A percentile compares a stretch with the other conserved stretches of the same genome.
Evolutionary conservation across 495 filamentous ascomycete genomes (phyloP).

Genomic region (Aspergillus taichungensis): DNA sequence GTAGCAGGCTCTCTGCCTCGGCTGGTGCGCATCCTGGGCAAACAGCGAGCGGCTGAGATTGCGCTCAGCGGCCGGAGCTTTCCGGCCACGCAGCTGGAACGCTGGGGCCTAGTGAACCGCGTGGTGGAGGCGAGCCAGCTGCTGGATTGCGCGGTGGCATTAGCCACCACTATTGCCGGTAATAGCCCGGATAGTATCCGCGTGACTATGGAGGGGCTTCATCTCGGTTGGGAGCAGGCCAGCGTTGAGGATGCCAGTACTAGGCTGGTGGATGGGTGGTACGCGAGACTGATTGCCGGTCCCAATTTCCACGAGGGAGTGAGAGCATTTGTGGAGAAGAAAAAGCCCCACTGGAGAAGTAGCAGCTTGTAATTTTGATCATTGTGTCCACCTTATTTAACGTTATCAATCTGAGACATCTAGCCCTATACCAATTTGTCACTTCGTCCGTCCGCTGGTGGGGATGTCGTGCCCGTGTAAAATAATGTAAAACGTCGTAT

Average conservation of each 20-base stretch:
- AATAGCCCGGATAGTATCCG: conserved; percentile 67
- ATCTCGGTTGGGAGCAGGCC: conserved; percentile 56
- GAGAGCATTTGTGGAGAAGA: conserved; percentile 70
- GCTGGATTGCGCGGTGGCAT: conserved; percentile 44
- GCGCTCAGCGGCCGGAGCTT: conserved; percentile 55
- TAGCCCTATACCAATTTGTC: too few species aligned
- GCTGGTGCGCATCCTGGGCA: conserved; percentile 56
- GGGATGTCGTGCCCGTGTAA: too few species aligned
- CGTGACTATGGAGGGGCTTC: conserved; percentile 55
- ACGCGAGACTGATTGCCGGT: conserved; percentile 48
- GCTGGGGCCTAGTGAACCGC: conserved; percentile 59
- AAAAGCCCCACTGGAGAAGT: conserved; percentile 61
- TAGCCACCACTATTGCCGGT: conserved; percentile 6
- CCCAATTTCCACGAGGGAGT: conserved; percentile 75
- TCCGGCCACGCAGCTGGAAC: conserved; percentile 45
- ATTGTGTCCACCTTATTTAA: too few species aligned
- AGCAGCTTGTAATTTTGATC: conserved; percentile 51
- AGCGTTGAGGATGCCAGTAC: conserved; percentile 57
- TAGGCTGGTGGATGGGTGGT: conserved; percentile 49
- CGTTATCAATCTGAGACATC: too few species aligned
- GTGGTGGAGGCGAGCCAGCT: conserved; percentile 35
- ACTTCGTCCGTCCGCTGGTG: too few species aligned
- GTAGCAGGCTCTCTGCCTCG: conserved; percentile 65
- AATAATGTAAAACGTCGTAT: too few species aligned
- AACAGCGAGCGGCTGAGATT: conserved; percentile 63